Evolutionary conservation across 257 asterid species (phyloP), one percentile per base, ranked within the genome.

Genomic region (Solanum corneliomulleri): DNA sequence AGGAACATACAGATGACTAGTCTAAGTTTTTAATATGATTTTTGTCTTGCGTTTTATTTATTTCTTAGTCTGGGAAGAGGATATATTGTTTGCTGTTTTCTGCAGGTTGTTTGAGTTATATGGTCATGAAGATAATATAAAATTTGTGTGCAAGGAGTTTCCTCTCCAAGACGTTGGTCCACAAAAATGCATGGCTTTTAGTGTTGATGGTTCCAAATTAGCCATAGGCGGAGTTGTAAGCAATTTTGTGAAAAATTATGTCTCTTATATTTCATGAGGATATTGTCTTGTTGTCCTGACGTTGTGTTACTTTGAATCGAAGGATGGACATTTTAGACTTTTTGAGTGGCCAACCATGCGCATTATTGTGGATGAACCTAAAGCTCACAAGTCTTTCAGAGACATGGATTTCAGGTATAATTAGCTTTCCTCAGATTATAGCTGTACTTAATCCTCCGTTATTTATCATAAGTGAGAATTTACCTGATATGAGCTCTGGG

Each of bases 181-280:
- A 44, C 99, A 96, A 86, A 94, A 91, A 83, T 96, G 99, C 91
- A 85, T 94, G 89, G 98, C 95, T n/a, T 97, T 97, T 89, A 97
- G 99, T 75, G 88, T 92, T 62, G 99, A 97, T 87, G 99, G 99
- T 83, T 96, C 99, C 84, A 93, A 92, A 91, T 93, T 97, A 82
- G 98, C 99, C 70, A 88, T 95, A 80, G 99, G 99, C 70, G 99
- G 99, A 91, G 90, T 89, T 91, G 99, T 97, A 91, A 95, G 98
- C 88, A 83, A 68, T 78, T 66, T 87, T 69, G 33, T 86, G 81
- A 87, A 86, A 71, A 23, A 45, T 81, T 89, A 76, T 74, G 47
- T 74, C 23, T 83, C 18, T 41, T 52, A 49, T 60, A 74, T 11
- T 31, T 3, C 16, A 56, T 20, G 84, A 80, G 21, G 35, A 85